Evolutionary conservation across 2,329 filamentous ascomycete genomes (phyloP), one percentile per base, ranked within the genome.

Genomic region (Rutstroemia sp.): DNA sequence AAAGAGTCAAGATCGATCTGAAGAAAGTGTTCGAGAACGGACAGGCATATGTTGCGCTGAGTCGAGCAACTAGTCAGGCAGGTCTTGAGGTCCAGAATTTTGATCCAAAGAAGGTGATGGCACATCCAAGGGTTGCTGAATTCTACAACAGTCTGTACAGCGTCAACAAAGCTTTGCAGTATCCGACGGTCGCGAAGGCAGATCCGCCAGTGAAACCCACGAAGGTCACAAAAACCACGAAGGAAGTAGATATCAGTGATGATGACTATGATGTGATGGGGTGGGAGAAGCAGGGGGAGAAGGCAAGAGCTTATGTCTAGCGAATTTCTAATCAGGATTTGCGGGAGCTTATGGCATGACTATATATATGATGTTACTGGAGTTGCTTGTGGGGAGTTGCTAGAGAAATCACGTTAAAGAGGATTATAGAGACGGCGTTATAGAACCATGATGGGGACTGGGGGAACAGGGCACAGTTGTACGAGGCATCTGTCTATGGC

Each of bases 21-120:
- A 88, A 90, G 30, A 87, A 83, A 60, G 89, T 96, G 1, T 99
- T 99, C 65, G 94, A 99, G 70, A 96, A 96, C 71, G 94, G 94
- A 0, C 94, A 99, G 71, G 94, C 94, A 5, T 99, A 99, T 68
- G 94, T 99, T 51, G 94, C 94, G 51, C 82, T 99, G 14, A 95
- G 89, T 76, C 88, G 94, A 72, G 94, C 94, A 14, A 95, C 90
- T 1, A 88, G 80, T 57, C 91, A 96, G 74, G 80, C 83, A 17
- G 94, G 94, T 0, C 75, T 99, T 19, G 90, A 96, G 68, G 92
- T 99, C 12, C 72, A 92, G 49, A 81, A 89, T 38, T 99, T 99
- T 66, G 88, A 96, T 66, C 88, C 89, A 63, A 80, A 76, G 59
- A 97, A 95, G 72, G 92, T 99, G 25, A 92, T 96, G 84, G 94